Conservation (phyloP, 495 filamentous ascomycete species). For the Rostrohypoxylon terebratum region DNA sequence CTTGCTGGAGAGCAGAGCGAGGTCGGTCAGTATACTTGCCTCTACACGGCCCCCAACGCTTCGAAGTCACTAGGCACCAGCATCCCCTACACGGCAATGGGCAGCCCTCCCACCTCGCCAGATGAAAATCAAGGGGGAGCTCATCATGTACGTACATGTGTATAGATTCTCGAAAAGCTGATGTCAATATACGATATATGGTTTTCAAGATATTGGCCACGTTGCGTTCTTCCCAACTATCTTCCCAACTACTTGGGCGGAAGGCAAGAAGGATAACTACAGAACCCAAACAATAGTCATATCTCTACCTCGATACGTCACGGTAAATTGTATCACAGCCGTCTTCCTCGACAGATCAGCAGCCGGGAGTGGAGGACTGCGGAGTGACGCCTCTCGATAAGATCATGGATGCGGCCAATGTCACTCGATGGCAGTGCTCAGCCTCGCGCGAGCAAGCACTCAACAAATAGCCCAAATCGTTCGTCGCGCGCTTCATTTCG, state of each 20-base stretch:
- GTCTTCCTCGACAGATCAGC: slow-evolving; percentile 32
- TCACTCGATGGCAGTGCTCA: slow-evolving; percentile 38
- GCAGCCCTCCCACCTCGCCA: slow-evolving; percentile 21
- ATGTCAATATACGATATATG: slow-evolving; percentile 13
- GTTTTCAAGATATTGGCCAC: slow-evolving; percentile 4
- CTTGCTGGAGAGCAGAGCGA: not conserved
- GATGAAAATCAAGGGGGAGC: slow-evolving; percentile 14
- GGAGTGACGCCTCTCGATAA: slow-evolving; percentile 42
- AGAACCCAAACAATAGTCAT: not conserved
- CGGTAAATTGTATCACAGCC: slow-evolving; percentile 10
- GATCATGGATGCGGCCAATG: slow-evolving; percentile 20
- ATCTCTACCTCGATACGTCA: not conserved
- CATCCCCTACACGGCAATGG: slow-evolving; percentile 10
- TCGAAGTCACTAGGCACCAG: slow-evolving; percentile 5
- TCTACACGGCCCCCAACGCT: not conserved
- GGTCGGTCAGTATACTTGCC: not conserved
- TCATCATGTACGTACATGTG: not conserved
- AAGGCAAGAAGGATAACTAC: slow-evolving; percentile 4
- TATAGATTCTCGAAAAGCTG: not conserved
- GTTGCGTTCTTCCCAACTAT: not conserved
- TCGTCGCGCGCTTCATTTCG: slow-evolving; percentile 12
- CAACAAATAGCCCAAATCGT: not conserved
- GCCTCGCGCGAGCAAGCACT: slow-evolving; percentile 26
- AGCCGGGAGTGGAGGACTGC: slow-evolving; percentile 44
- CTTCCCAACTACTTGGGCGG: not conserved